Conservation (phyloP, 1,139 yeast species). For the Lipomyces yarrowii region DNA sequence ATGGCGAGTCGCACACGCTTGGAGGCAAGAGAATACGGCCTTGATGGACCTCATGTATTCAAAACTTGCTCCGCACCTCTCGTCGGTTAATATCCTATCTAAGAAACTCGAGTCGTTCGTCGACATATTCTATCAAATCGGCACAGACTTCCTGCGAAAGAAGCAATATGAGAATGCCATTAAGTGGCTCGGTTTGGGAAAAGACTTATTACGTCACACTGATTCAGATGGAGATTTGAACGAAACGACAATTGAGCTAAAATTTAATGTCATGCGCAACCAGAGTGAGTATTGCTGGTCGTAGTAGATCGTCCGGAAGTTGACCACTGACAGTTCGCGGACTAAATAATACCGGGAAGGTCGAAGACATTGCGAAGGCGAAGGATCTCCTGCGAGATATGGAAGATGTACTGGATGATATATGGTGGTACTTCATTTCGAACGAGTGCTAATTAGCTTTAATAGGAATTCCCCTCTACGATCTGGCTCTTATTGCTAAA, state of each 20-base stretch:
- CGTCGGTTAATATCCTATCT: background rate
- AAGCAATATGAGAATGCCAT: conserved; percentile 7
- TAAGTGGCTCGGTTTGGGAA: conserved; percentile 18
- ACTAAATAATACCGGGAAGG: conserved; percentile 1
- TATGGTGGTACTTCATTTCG: background rate
- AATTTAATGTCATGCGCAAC: conserved; percentile 18
- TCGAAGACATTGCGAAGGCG: conserved; percentile 9
- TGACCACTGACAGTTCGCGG: conserved; percentile 8
- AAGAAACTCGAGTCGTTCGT: conserved; percentile 15
- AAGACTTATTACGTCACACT: conserved; percentile 7
- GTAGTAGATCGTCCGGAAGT: background rate
- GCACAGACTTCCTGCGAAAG: conserved; percentile 11
- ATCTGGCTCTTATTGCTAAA: conserved; percentile 20
- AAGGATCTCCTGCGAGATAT: conserved; percentile 10
- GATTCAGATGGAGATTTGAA: conserved; percentile 2
- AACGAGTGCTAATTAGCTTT: background rate
- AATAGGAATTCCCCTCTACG: conserved; percentile 14
- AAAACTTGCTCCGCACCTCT: conserved; percentile 9
- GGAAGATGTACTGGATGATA: conserved; percentile 13
- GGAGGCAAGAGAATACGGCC: conserved; percentile 15
- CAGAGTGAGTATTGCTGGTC: background rate
- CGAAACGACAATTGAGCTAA: conserved; percentile 10
- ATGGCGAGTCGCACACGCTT: conserved; percentile 14
- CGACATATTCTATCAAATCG: conserved; percentile 17
- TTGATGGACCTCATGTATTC: conserved; percentile 18